These are phyloP conservation scores for Pleurotus platypus DNA, from an alignment of 768 basidiomycete genomes.

Conservation along the genomic window DNA sequence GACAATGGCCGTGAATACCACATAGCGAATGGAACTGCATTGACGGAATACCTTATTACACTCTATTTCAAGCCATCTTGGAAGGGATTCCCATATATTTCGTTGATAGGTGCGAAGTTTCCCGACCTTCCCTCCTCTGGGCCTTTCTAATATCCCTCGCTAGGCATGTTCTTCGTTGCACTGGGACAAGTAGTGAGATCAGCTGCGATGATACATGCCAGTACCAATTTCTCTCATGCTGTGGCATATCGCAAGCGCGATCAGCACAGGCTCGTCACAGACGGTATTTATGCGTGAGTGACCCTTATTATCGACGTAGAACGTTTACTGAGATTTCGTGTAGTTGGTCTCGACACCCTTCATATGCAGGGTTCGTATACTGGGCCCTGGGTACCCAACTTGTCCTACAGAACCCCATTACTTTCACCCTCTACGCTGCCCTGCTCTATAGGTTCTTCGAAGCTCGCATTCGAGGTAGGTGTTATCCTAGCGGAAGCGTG, in stretches of 20 bases:
- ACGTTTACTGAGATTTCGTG: neutral
- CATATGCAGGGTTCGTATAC: constrained; percentile 96
- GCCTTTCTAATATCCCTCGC: neutral
- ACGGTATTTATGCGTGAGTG: constrained; percentile 84
- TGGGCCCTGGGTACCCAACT: constrained; percentile 97
- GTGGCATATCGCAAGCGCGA: constrained; percentile 74
- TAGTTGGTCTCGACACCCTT: constrained; percentile 90
- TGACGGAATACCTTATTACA: constrained; percentile 76
- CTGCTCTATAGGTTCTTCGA: constrained; percentile 89
- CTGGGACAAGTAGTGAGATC: constrained; percentile 80
- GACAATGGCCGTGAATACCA: constrained; percentile 89
- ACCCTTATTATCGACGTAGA: neutral
- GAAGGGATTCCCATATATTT: constrained; percentile 59
- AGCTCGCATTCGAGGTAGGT: constrained; percentile 70
- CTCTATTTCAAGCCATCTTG: constrained; percentile 62
- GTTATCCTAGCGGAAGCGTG: constrained; percentile 2
- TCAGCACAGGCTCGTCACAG: constrained; percentile 77
- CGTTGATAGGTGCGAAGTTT: constrained; percentile 47
- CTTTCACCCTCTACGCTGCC: constrained; percentile 59
- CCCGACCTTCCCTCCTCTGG: neutral
- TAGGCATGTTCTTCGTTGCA: constrained; percentile 65
- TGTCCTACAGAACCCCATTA: constrained; percentile 81
- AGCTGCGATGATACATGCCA: constrained; percentile 94
- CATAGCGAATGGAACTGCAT: constrained; percentile 72
- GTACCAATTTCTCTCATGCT: constrained; percentile 89